Base-by-base conservation (phyloP, 2,329 filamentous ascomycete species). In the Paraconiothyrium brasiliense region DNA sequence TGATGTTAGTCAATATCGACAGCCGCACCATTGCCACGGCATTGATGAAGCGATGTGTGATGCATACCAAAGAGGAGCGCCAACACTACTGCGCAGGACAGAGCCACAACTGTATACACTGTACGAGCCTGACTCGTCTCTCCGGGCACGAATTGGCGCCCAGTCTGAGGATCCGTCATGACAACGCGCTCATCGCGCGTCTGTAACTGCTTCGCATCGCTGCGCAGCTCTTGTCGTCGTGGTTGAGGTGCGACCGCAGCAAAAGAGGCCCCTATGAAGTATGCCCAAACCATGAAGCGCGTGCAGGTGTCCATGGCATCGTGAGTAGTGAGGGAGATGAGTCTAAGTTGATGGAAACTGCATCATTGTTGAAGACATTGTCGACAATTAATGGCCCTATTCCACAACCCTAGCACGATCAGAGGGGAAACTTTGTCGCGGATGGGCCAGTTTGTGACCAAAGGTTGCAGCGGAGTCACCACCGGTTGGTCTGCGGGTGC, bases 101-200 rank as follows among this genome's bases (percentile, higher is more conserved):
- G 22, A 13, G 60, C 58, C 1, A 68, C 61, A 1, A 51, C 35
- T 35, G 61, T 62, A 13, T 63, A 68, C 27, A 66, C 56, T 2
- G 66, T 68, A 37, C 64, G 58, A 20, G 59, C 57, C 30, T 43
- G 58, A 9, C 54, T 61, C 16, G 58, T 64, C 54, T 62, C 63
- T 4, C 61, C 65, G 22, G 63, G 46, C 13, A 66, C 50, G 22
- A 64, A 65, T 1, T 46, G 35, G 2, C 47, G 55, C 6, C 65
- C 65, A n/a, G 63, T 65, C 27, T 59, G 57, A 27, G 58, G 57
- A 43, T 67, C 54, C 16, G 62, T 60, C 16, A 65, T 57, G 5
- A 62, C 48, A 11, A 46, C 60, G 32, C 60, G 62, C 32, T 59
- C 60, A 57, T 59, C 37, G 46, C 56, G 47, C 14, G 47, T 20